Evolutionary conservation across 1,139 yeast genomes (phyloP).

Genomic region (Kluyveromyces marxianus): DNA sequence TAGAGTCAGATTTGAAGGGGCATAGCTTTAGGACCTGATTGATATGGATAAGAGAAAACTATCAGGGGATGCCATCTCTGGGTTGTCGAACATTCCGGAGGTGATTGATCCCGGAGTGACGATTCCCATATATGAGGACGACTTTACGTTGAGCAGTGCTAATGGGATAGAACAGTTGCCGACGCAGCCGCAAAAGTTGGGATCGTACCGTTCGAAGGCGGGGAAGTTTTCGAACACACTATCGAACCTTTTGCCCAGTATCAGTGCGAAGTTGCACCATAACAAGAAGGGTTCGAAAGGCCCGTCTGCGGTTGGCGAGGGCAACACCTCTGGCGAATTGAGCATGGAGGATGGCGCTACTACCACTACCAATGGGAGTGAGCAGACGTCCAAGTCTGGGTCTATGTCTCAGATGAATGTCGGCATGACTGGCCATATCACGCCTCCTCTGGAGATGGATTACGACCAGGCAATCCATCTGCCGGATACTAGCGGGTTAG

Average conservation of each 20-base stretch:
- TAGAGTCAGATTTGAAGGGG: too few species aligned
- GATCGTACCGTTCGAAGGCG: slow-evolving; percentile 27
- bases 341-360: slow-evolving; percentile 6
- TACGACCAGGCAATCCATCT: slow-evolving; percentile 22
- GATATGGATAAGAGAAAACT: too few species aligned
- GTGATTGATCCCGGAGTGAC: slow-evolving; percentile 24
- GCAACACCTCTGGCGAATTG: slow-evolving; percentile 4
- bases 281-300: slow-evolving; percentile 21
- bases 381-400: slow-evolving; percentile 10
- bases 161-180: slow-evolving; percentile 7
- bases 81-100: background rate
- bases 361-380: slow-evolving; percentile 9
- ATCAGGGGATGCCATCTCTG: too few species aligned
- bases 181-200: slow-evolving; percentile 22
- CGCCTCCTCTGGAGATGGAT: slow-evolving; percentile 19
- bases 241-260: slow-evolving; percentile 27
- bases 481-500: slow-evolving; percentile 21
- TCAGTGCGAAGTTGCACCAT: slow-evolving; percentile 30
- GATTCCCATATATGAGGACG: slow-evolving; percentile 29
- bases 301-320: slow-evolving; percentile 2
- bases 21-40: too few species aligned
- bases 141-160: slow-evolving; percentile 4
- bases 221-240: slow-evolving; percentile 30
- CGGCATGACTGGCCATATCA: slow-evolving; percentile 14
- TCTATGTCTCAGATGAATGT: slow-evolving; percentile 11